These are phyloP conservation scores for Cydonia oblonga DNA, from an alignment of 331 rosid species.

Conservation along the genomic window DNA sequence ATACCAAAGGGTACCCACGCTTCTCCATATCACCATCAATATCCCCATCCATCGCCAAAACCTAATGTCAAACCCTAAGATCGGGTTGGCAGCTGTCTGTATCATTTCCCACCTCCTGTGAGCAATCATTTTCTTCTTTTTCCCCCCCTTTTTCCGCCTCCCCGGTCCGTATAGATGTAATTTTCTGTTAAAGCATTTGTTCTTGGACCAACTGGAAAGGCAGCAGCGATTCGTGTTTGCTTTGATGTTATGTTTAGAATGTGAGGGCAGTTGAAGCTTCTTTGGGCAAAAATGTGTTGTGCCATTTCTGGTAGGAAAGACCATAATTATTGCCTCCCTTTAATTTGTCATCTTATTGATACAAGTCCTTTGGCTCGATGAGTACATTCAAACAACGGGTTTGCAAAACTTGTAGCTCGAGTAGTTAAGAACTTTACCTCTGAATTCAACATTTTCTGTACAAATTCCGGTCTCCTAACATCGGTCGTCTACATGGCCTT, in stretches of 20 bases:
- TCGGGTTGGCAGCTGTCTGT: conserved; percentile 25
- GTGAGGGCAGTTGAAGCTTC: conserved; percentile 31
- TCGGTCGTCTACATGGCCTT: background rate
- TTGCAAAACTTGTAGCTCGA: too few species aligned
- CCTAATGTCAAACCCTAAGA: conserved; percentile 62
- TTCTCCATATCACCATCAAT: conserved; percentile 74
- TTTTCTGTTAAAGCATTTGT: conserved; percentile 47
- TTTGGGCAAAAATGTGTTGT: conserved; percentile 26
- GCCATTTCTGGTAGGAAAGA: conserved; percentile 29
- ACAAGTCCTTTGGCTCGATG: conserved; percentile 11
- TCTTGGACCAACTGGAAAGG: conserved; percentile 36
- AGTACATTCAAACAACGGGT: too few species aligned
- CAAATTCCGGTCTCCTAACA: background rate
- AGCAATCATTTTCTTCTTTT: background rate
- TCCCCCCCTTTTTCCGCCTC: background rate
- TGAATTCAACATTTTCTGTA: too few species aligned
- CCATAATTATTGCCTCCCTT: conserved; percentile 14
- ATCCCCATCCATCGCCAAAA: conserved; percentile 65
- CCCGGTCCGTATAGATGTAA: conserved; percentile 36
- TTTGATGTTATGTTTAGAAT: conserved; percentile 37
- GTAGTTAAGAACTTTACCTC: background rate
- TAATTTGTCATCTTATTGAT: background rate
- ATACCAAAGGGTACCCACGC: conserved; percentile 61
- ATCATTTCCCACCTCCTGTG: conserved; percentile 15
- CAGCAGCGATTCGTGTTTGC: conserved; percentile 36